These are phyloP conservation scores for Phytophthora chlamydospora DNA, from an alignment of 352 stramenopile genomes.

Conservation along the genomic window DNA sequence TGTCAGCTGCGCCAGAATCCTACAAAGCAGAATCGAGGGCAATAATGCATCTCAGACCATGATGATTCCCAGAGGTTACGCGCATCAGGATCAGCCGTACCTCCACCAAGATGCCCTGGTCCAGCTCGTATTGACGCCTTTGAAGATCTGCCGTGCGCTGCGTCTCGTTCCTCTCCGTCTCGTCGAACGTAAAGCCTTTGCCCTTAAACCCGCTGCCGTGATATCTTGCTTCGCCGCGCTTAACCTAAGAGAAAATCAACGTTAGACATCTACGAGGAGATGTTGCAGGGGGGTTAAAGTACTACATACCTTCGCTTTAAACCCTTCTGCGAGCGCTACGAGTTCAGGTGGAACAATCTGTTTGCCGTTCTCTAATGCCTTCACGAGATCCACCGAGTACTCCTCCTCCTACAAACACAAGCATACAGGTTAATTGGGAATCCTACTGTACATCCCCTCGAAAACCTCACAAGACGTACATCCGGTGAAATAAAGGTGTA, in stretches of 20 bases:
- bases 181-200: constrained; percentile 99
- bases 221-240: constrained; percentile 95
- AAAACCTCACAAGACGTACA: constrained; percentile 45
- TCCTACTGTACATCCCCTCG: neutral
- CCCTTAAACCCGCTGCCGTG: constrained; percentile 97
- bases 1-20: constrained; percentile 59
- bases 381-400: constrained; percentile 97
- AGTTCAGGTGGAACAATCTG: constrained; percentile 88
- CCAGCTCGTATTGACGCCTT: constrained; percentile 88
- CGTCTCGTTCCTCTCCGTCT: constrained; percentile 96
- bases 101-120: constrained; percentile 84
- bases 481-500: constrained; percentile 99
- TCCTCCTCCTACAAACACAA: constrained; percentile 90
- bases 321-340: constrained; percentile 91
- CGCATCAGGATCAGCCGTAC: constrained; percentile 27
- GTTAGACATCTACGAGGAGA: neutral
- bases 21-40: constrained; percentile 20
- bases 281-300: neutral
- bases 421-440: constrained; percentile 16
- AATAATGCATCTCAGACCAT: constrained; percentile 12
- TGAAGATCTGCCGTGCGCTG: constrained; percentile 94
- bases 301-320: constrained; percentile 92
- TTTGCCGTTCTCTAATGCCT: constrained; percentile 93
- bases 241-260: constrained; percentile 59
- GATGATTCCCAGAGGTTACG: neutral